A percentile compares a stretch with the other conserved stretches of the same genome.
Evolutionary conservation across 2,329 filamentous ascomycete genomes (phyloP).

Genomic region (Paramyrothecium sp.): DNA sequence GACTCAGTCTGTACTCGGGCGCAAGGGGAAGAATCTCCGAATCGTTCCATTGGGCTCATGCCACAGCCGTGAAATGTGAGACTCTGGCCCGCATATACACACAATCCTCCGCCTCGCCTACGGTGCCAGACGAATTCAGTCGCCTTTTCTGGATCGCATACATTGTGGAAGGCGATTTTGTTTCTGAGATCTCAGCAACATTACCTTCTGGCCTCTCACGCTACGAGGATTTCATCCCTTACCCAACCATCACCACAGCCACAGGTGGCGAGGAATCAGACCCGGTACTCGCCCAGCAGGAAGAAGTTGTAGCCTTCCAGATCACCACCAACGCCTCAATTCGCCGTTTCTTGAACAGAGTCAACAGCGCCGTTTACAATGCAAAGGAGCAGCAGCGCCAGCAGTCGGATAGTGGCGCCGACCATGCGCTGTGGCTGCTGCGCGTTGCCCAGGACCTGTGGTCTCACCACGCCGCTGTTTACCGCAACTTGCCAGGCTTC

Average conservation of each 20-base stretch:
- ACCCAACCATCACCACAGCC: conserved; percentile 10
- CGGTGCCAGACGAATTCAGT: conserved; percentile 17
- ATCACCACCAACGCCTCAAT: conserved; percentile 28
- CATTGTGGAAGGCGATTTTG: conserved; percentile 27
- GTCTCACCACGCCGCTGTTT: conserved; percentile 23
- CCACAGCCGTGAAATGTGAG: conserved; percentile 24
- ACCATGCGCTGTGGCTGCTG: conserved; percentile 23
- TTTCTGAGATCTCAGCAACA: conserved; percentile 23
- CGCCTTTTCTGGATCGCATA: conserved; percentile 26
- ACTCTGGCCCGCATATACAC: conserved; percentile 13
- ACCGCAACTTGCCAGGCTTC: conserved; percentile 22
- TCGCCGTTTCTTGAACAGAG: conserved; percentile 24
- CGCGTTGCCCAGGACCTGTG: conserved; percentile 20
- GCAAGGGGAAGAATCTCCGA: conserved; percentile 19
- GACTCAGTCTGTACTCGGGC: conserved; percentile 19
- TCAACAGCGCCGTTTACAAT: conserved; percentile 26
- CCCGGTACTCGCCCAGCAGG: conserved; percentile 2
- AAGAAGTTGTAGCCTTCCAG: conserved; percentile 26
- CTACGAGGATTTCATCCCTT: conserved; percentile 25
- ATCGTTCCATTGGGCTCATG: conserved; percentile 22
- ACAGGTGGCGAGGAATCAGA: not conserved
- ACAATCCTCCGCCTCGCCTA: not conserved
- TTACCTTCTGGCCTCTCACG: conserved; percentile 25
- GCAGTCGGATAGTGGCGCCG: conserved; percentile 6
- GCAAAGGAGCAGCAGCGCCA: conserved; percentile 20